These are phyloP conservation scores for Cajanus cajan DNA, from an alignment of 306 rosid species.

Conservation along the genomic window DNA sequence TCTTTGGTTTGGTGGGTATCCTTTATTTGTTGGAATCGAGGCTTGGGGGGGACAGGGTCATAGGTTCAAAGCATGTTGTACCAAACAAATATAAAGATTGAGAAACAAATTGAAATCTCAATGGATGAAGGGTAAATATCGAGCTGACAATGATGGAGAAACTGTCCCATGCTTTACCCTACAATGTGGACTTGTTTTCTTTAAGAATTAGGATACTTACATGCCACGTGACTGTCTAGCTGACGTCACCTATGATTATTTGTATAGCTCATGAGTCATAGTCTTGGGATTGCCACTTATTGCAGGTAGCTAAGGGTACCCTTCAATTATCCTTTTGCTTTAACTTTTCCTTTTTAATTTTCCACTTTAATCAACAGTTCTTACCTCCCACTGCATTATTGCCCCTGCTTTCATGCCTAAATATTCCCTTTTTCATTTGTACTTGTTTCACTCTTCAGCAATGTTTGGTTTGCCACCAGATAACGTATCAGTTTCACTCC, in stretches of 20 bases:
- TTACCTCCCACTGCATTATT: conserved; percentile 39
- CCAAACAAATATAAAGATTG: conserved; percentile 59
- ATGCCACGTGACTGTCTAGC: conserved; percentile 50
- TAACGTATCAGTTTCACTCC: conserved; percentile 8
- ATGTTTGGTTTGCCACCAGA: conserved; percentile 9
- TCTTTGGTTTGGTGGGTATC: conserved; percentile 27
- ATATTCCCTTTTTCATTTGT: conserved; percentile 28
- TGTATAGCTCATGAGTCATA: not conserved
- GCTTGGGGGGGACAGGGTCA: conserved; percentile 29
- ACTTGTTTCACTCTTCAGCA: conserved; percentile 22
- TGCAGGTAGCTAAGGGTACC: conserved; percentile 33
- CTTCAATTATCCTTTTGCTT: conserved; percentile 46
- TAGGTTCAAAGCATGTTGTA: conserved; percentile 30
- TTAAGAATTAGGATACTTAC: conserved; percentile 42
- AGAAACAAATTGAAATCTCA: conserved; percentile 58
- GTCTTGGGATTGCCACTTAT: conserved; percentile 62
- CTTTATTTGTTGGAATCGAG: conserved; percentile 32
- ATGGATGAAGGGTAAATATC: conserved; percentile 46
- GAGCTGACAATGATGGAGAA: conserved; percentile 79
- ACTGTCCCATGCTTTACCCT: conserved; percentile 87
- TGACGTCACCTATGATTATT: conserved; percentile 51
- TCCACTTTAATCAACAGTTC: conserved; percentile 45
- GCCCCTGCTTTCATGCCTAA: conserved; percentile 30
- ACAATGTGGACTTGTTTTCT: conserved; percentile 42
- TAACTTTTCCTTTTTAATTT: conserved; percentile 55